Percentiles rank a stretch among this genome's conserved stretches.
phyloP scores from a whole-genome alignment of 2,329 filamentous ascomycete genomes.

The Fusarium subtropicale region DNA sequence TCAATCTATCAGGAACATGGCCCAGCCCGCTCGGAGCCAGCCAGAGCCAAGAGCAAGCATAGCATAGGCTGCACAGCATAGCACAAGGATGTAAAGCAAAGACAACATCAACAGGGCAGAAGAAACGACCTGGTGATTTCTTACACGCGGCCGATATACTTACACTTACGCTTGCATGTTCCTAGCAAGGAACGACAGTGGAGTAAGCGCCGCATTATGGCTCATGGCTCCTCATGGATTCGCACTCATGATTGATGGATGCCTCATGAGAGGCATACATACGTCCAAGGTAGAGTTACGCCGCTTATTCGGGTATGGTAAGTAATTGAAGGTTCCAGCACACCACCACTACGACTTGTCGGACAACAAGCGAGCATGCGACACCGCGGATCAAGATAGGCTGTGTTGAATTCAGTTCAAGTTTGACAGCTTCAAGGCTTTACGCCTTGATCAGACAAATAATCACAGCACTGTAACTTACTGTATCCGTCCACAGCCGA shows the following conservation, averaged over 20 bases:
- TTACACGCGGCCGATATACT: constrained; percentile 30
- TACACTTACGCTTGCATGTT: constrained; percentile 41
- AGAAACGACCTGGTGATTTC: constrained; percentile 25
- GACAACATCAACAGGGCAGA: constrained; percentile 17
- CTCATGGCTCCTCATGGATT: constrained; percentile 38
- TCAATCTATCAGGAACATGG: constrained; percentile 37
- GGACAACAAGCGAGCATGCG: constrained; percentile 33
- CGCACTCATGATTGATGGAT: constrained; percentile 25
- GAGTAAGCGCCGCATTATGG: constrained; percentile 34
- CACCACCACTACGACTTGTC: constrained; percentile 29
- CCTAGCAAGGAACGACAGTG: constrained; percentile 45
- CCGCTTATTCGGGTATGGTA: constrained; percentile 30
- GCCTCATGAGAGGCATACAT: constrained; percentile 30
- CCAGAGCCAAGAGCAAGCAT: constrained; percentile 30
- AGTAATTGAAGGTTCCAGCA: constrained; percentile 21
- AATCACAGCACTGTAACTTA: constrained; percentile 22
- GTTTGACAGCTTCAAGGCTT: constrained; percentile 15
- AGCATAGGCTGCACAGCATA: constrained; percentile 19
- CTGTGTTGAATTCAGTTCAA: constrained; percentile 22
- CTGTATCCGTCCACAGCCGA: constrained; percentile 20
- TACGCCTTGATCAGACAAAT: constrained; percentile 2
- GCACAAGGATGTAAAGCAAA: constrained; percentile 19
- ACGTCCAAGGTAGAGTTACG: constrained; percentile 29
- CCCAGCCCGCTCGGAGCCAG: constrained; percentile 21
- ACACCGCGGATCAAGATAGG: constrained; percentile 8